phyloP scores from a whole-genome alignment of 169 alveolate genomes.

The Plasmodium vinckei region DNA sequence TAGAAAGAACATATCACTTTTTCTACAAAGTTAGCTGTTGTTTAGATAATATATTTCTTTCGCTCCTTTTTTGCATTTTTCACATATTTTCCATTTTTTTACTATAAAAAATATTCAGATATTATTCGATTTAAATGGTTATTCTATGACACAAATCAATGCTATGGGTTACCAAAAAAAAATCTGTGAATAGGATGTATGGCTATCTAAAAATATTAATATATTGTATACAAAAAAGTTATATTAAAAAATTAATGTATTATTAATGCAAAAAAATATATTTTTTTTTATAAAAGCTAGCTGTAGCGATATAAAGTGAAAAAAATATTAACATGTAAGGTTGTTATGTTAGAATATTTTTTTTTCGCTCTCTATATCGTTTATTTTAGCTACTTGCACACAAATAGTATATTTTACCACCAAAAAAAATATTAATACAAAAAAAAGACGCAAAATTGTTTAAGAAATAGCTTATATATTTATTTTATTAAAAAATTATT shows the following conservation, averaged over 20 bases:
- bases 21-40: background rate
- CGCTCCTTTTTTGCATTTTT: background rate
- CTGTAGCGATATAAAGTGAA: background rate
- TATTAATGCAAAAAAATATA: slow-evolving; percentile 2
- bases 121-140: background rate
- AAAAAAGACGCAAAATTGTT: slow-evolving; percentile 15
- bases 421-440: slow-evolving; percentile 8
- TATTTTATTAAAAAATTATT: background rate
- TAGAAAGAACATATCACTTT: background rate
- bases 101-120: background rate
- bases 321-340: slow-evolving; percentile 47
- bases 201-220: too few species aligned
- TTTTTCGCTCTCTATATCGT: slow-evolving; percentile 9
- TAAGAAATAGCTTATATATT: background rate
- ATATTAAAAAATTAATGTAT: too few species aligned
- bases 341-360: slow-evolving; percentile 16
- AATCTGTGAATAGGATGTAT: background rate
- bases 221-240: too few species aligned
- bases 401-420: slow-evolving; percentile 9
- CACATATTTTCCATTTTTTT: background rate
- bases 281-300: background rate
- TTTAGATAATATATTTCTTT: background rate
- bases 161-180: background rate
- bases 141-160: background rate
- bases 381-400: slow-evolving; percentile 45